A percentile compares a stretch with the other conserved stretches of the same genome.
These are phyloP conservation scores for Diplocarpon mali DNA, from an alignment of 2,329 filamentous ascomycete species.

Conservation along the genomic window DNA sequence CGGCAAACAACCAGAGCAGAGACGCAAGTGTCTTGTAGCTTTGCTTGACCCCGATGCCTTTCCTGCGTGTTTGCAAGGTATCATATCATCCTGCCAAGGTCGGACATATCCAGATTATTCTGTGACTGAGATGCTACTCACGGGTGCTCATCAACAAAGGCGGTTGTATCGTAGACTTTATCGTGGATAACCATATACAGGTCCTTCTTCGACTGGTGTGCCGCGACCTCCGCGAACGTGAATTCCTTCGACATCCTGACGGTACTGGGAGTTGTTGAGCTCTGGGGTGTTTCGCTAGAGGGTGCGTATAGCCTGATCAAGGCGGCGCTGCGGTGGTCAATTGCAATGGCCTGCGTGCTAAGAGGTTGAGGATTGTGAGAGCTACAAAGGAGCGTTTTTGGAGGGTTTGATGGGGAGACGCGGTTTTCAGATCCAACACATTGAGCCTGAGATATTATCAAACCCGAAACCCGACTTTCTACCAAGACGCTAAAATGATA, in stretches of 20 bases:
- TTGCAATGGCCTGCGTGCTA: too few relatives aligned
- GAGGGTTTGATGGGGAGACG: too few relatives aligned
- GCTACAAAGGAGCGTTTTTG: too few relatives aligned
- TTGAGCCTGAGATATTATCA: too few relatives aligned
- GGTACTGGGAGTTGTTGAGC: neutral
- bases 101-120: neutral
- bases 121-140: conserved; percentile 33
- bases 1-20: too few relatives aligned
- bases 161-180: conserved; percentile 84
- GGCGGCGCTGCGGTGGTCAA: neutral
- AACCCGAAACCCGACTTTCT: too few relatives aligned
- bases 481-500: too few relatives aligned
- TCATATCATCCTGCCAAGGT: neutral
- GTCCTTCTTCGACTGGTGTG: conserved; percentile 90
- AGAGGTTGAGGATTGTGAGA: neutral
- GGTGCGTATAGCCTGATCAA: neutral
- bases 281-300: neutral
- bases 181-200: conserved; percentile 86
- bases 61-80: neutral
- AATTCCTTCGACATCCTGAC: conserved; percentile 43
- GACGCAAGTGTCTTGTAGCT: neutral
- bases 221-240: conserved; percentile 71
- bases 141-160: conserved; percentile 97
- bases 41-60: neutral
- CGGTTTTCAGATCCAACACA: too few relatives aligned